Base-by-base conservation (phyloP, 306 rosid species). In the Prunus salicina region DNA sequence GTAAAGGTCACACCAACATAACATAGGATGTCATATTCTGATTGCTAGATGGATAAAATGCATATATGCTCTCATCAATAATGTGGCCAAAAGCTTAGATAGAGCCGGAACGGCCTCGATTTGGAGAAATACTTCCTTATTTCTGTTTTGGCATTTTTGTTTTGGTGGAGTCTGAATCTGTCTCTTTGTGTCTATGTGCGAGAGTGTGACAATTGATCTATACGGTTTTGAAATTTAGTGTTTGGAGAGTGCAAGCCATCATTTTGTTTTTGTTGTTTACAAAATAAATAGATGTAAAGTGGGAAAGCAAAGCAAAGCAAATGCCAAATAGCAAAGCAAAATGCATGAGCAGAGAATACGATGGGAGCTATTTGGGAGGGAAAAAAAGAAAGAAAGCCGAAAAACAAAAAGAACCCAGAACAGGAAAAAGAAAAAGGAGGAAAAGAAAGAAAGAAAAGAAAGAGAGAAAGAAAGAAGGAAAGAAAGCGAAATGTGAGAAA, bases 391-490 rank as follows among this genome's bases (percentile, higher is more conserved):
- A 82, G 85, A 73, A 82, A 70, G 76, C 69, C 86, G 79, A 78
- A 86, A 90, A 90, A 86, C 90, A 88, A 87, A 90, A 89, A 84
- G 88, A 75, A 85, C 47, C 82, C 19, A 73, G 74, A 82, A 86
- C 93, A 88, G 80, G 85, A 87, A 81, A 88, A 87, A 88, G 91
- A 81, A 82, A 91, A 88, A 80, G 90, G 70, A 57, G 60, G 74
- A 83, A 77, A 84, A 78, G 78, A 87, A 81, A 90, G 84, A 84
- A 77, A 71, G 71, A 64, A 38, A 38, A 38, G 43, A 38, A 38
- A 38, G 30, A 64, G 71, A 55, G 27, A 81, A 64, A 78, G 68
- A 55, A 25, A 60, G 68, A 43, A 5, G 56, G 80, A 65, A 56
- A 69, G 76, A 78, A 70, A 74, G 74, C 72, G 69, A 65, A 63